Conservation (phyloP, 1,284 basidiomycete species). For the Austropuccinia psidii region DNA sequence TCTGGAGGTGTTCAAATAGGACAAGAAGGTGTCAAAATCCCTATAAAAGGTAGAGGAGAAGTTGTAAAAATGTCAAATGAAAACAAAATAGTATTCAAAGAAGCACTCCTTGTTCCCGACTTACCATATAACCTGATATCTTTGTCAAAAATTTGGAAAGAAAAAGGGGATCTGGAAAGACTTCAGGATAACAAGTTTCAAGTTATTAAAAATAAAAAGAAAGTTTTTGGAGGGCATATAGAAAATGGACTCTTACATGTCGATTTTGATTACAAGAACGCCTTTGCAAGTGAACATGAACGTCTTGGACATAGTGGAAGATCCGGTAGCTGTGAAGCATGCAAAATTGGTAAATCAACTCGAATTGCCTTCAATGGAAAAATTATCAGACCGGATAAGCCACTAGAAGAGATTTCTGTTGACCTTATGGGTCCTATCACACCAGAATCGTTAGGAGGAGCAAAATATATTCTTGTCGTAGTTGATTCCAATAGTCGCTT, state of each 20-base stretch:
- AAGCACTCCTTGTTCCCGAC: not conserved
- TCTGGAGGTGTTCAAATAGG: conserved; percentile 2
- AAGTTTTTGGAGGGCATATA: conserved; percentile 5
- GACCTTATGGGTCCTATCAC: conserved; percentile 7
- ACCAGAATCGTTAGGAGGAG: not conserved
- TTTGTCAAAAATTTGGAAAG: not conserved
- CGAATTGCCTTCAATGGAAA: no score
- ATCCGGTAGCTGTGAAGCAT: not conserved
- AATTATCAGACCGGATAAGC: no score
- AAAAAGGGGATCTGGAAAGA: not conserved
- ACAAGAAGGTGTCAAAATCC: not conserved
- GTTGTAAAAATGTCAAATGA: not conserved
- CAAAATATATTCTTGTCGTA: not conserved
- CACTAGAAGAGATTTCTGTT: conserved; percentile 6
- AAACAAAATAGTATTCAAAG: not conserved
- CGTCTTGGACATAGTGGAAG: not conserved
- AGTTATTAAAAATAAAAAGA: not conserved
- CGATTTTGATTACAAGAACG: not conserved
- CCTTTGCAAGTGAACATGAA: not conserved
- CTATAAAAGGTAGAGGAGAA: not conserved
- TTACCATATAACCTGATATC: not conserved
- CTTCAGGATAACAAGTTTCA: not conserved
- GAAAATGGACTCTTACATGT: not conserved
- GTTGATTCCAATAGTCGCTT: conserved; percentile 10
- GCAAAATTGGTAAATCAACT: conserved; percentile 20